Conservation (phyloP, 2,329 filamentous ascomycete species). For the Aquanectria penicillioides region DNA sequence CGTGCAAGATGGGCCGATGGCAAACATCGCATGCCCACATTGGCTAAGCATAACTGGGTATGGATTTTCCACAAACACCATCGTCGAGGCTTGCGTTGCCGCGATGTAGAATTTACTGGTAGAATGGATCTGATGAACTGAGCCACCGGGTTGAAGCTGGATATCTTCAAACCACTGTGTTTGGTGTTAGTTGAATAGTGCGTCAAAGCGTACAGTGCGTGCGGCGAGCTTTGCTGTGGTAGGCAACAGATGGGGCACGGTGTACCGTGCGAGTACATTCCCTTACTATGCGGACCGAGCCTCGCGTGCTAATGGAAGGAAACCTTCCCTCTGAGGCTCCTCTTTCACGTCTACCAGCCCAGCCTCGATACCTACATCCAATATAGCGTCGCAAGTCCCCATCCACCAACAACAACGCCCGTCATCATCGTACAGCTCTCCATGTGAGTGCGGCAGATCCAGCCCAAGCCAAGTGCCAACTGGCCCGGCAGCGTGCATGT, state of each 20-base stretch:
- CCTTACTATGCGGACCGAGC: conserved; percentile 19
- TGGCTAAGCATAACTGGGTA: conserved; percentile 12
- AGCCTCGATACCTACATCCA: not conserved
- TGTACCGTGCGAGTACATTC: not conserved
- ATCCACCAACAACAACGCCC: not conserved
- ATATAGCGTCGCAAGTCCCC: too few species aligned
- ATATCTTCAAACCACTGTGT: not conserved
- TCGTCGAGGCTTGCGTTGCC: too few species aligned
- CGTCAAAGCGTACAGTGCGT: conserved; percentile 17
- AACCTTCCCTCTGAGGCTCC: conserved; percentile 9
- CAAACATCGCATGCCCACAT: not conserved
- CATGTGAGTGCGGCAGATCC: not conserved
- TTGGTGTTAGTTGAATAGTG: too few species aligned
- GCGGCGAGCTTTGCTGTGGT: not conserved
- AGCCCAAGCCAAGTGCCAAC: conserved; percentile 1
- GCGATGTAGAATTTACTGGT: too few species aligned
- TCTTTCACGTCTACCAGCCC: not conserved
- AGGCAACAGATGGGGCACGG: not conserved
- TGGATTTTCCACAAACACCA: conserved; percentile 9
- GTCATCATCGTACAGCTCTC: not conserved
- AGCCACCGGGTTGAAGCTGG: not conserved
- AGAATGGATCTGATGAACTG: conserved; percentile 1
- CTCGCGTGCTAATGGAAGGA: conserved; percentile 1
- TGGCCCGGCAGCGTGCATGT: conserved; percentile 13
- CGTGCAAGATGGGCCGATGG: conserved; percentile 18